phyloP scores from a whole-genome alignment of 2,329 filamentous ascomycete genomes.

The Sporothrix brasiliensis region DNA sequence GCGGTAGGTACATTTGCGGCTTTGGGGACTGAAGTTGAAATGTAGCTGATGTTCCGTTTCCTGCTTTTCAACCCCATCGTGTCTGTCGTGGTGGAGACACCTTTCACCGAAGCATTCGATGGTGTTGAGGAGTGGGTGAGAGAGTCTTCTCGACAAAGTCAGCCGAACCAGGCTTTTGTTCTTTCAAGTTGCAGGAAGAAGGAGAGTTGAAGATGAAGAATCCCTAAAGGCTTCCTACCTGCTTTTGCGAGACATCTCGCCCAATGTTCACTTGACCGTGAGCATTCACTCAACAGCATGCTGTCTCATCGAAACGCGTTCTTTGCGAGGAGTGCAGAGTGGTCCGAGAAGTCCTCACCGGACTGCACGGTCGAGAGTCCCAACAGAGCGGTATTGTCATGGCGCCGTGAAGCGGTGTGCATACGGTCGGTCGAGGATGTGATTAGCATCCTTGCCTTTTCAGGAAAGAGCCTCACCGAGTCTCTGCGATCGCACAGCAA shows the following conservation, averaged over 20 bases:
- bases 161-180: neutral
- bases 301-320: neutral
- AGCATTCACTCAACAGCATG: neutral
- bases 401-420: neutral
- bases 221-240: neutral
- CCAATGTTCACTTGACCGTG: neutral
- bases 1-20: too few species aligned
- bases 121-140: neutral
- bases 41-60: neutral
- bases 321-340: neutral
- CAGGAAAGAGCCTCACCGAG: slow-evolving; percentile 19
- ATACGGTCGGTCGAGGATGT: neutral
- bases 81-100: neutral
- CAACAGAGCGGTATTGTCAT: too few species aligned
- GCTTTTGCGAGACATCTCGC: neutral
- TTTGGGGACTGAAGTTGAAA: too few species aligned
- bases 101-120: neutral
- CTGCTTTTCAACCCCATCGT: neutral
- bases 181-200: neutral
- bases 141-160: neutral
- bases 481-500: neutral
- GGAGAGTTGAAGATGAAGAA: neutral
- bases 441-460: slow-evolving; percentile 8
- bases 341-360: too few species aligned
- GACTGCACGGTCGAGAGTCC: neutral